phyloP scores from a whole-genome alignment of 2,329 filamentous ascomycete genomes.

The Epichloe amarillans region DNA sequence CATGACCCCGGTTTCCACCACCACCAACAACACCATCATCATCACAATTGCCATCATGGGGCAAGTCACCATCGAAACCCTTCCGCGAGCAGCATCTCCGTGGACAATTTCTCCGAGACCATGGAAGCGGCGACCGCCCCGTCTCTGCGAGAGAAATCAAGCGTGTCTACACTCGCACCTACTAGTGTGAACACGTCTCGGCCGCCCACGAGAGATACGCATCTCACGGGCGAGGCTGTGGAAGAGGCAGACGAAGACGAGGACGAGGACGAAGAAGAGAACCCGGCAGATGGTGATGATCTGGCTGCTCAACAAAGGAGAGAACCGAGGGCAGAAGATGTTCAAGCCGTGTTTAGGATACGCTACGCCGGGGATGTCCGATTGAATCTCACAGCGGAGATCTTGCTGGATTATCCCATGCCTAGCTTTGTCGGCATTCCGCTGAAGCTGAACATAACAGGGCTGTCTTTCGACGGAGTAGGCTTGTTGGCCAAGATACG shows the following conservation, averaged over 20 bases:
- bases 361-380: constrained; percentile 79
- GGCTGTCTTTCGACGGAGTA: constrained; percentile 87
- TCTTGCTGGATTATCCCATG: constrained; percentile 95
- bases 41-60: constrained; percentile 7
- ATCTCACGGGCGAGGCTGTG: constrained; percentile 23
- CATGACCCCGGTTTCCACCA: constrained; percentile 7
- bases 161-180: constrained; percentile 47
- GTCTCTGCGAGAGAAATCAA: constrained; percentile 42
- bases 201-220: constrained; percentile 42
- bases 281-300: constrained; percentile 14
- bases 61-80: constrained; percentile 29
- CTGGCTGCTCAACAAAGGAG: constrained; percentile 28
- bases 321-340: constrained; percentile 69
- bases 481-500: constrained; percentile 86
- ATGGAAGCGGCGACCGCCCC: constrained; percentile 20
- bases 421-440: constrained; percentile 95
- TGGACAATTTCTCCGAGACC: constrained; percentile 24
- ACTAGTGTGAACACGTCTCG: constrained; percentile 40
- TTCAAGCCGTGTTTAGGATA: constrained; percentile 86
- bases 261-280: constrained; percentile 14
- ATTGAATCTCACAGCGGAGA: constrained; percentile 84
- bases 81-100: constrained; percentile 33
- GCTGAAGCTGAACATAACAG: constrained; percentile 87
- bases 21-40: background rate
- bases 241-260: constrained; percentile 25